Evolutionary conservation across 1,284 basidiomycete species (phyloP).

Genomic region (Trametes versicolor): DNA sequence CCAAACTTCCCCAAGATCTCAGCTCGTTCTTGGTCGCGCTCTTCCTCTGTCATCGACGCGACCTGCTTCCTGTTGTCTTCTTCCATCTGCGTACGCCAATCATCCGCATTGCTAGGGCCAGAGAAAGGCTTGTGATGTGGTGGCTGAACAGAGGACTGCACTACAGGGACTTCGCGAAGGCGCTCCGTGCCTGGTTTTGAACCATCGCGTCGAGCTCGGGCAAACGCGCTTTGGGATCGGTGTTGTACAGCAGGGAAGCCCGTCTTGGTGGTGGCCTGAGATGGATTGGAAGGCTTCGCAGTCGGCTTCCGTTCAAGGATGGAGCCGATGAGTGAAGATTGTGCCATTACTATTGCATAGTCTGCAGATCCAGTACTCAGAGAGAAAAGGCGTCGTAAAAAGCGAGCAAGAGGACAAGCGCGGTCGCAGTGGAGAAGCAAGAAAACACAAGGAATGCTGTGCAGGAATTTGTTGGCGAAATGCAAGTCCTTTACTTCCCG

Average conservation of each 20-base stretch:
- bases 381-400: background rate
- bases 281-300: constrained; percentile 41
- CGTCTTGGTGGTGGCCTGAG: constrained; percentile 44
- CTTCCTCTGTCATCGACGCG: constrained; percentile 55
- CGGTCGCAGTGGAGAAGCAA: background rate
- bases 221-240: constrained; percentile 71
- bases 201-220: constrained; percentile 50
- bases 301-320: constrained; percentile 63
- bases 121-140: background rate
- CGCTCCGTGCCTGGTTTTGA: constrained; percentile 34
- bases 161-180: constrained; percentile 29
- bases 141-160: constrained; percentile 15
- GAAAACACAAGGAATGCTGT: background rate
- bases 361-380: background rate
- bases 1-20: constrained; percentile 79
- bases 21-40: constrained; percentile 56
- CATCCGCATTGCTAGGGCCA: constrained; percentile 22
- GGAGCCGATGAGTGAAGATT: constrained; percentile 58
- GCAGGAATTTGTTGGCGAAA: too few species aligned
- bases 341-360: constrained; percentile 26
- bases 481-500: background rate
- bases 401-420: background rate
- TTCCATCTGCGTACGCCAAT: constrained; percentile 47
- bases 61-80: constrained; percentile 56
- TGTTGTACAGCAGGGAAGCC: constrained; percentile 71